Evolutionary conservation across 1,284 basidiomycete species (phyloP).

Genomic region (Pyrrhoderma noxium): DNA sequence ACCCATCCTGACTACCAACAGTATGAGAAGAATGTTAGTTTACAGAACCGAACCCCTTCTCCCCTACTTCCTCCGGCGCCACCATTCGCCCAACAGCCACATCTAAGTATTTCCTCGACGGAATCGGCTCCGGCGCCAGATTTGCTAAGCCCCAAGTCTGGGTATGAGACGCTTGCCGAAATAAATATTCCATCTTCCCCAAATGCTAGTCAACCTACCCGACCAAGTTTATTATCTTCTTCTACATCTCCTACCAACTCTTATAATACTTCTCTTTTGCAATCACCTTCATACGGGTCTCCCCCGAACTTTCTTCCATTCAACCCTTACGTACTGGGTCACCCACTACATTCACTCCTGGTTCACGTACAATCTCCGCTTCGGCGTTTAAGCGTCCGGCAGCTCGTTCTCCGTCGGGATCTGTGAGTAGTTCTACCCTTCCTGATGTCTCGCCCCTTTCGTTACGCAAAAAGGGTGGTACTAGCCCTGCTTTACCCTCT

Average conservation of each 20-base stretch:
- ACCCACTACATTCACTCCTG: constrained; percentile 21
- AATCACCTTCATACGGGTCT: constrained; percentile 16
- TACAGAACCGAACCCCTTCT: constrained; percentile 14
- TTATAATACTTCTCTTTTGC: constrained; percentile 1
- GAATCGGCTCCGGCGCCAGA: constrained; percentile 7
- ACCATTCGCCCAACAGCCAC: constrained; percentile 24
- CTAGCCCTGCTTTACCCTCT: constrained; percentile 10
- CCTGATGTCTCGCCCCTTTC: constrained; percentile 42
- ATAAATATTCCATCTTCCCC: not conserved
- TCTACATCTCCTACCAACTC: constrained; percentile 14
- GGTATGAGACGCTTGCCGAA: not conserved
- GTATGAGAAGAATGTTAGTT: no score
- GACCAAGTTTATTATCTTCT: constrained; percentile 5
- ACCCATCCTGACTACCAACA: constrained; percentile 8
- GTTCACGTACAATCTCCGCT: constrained; percentile 57
- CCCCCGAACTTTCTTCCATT: constrained; percentile 19
- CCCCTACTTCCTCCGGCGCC: constrained; percentile 27
- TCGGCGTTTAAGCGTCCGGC: constrained; percentile 63
- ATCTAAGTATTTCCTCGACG: not conserved
- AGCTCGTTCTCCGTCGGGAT: constrained; percentile 29
- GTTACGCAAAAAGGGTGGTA: constrained; percentile 36
- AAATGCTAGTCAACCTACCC: constrained; percentile 3
- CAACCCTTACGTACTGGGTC: constrained; percentile 29
- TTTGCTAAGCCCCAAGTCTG: no score
- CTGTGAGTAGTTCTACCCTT: constrained; percentile 8